Percentiles rank a stretch among this genome's conserved stretches.
Conservation (phyloP, 495 filamentous ascomycete species). For the Daldinia concentrica region DNA sequence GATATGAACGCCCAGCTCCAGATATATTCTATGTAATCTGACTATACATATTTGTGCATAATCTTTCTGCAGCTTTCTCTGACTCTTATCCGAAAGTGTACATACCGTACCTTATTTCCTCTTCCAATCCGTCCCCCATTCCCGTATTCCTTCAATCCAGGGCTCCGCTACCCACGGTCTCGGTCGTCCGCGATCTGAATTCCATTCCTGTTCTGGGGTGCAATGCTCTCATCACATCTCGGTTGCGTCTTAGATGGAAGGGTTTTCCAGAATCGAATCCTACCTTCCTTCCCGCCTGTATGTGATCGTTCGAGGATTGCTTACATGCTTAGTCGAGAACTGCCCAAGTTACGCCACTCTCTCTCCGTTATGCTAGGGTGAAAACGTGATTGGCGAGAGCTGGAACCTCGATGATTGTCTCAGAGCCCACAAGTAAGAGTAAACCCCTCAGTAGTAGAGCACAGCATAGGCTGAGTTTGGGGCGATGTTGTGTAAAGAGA, state of each 20-base stretch:
- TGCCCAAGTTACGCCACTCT: not conserved
- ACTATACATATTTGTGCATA: slow-evolving; percentile 21
- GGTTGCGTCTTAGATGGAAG: slow-evolving; percentile 10
- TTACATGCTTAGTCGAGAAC: slow-evolving; percentile 10
- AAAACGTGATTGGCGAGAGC: slow-evolving; percentile 3
- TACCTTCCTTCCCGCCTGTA: slow-evolving; percentile 32
- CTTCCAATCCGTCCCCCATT: slow-evolving; percentile 36
- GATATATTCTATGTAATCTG: slow-evolving; percentile 10
- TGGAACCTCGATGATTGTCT: slow-evolving; percentile 3
- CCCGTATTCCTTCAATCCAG: slow-evolving; percentile 42
- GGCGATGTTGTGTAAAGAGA: slow-evolving; percentile 7
- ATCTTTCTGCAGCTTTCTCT: slow-evolving; percentile 27
- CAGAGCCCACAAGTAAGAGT: not conserved
- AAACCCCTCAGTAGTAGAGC: slow-evolving; percentile 9
- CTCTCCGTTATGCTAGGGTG: slow-evolving; percentile 3
- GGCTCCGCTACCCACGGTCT: slow-evolving; percentile 30
- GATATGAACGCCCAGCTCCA: slow-evolving; percentile 3
- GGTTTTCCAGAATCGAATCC: slow-evolving; percentile 24
- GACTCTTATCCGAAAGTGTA: not conserved
- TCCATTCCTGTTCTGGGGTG: slow-evolving; percentile 21
- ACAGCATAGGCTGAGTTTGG: slow-evolving; percentile 7
- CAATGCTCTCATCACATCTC: slow-evolving; percentile 17
- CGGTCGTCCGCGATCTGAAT: slow-evolving; percentile 29
- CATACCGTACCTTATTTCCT: not conserved
- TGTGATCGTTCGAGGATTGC: slow-evolving; percentile 12